phyloP scores from a whole-genome alignment of 768 basidiomycete species.

The Phylloporus sp. region DNA sequence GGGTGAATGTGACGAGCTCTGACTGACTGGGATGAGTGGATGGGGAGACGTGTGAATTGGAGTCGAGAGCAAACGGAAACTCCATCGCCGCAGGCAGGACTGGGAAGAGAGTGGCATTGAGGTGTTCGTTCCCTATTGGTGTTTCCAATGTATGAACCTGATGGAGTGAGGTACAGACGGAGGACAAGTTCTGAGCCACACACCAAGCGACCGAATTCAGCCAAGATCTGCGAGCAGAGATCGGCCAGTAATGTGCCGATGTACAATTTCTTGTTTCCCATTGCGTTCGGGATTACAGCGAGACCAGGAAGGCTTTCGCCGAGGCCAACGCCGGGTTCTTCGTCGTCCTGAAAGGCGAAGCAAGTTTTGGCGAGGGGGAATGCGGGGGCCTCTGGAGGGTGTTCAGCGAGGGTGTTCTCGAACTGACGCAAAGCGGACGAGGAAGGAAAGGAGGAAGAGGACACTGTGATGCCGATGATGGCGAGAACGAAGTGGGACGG shows the following conservation, averaged over 20 bases:
- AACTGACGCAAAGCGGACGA: conserved; percentile 60
- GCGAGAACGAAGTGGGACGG: conserved; percentile 82
- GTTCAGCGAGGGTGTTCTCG: conserved; percentile 53
- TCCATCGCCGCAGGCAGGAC: conserved; percentile 56
- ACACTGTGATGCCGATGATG: conserved; percentile 81
- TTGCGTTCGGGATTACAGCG: conserved; percentile 74
- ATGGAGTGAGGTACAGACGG: conserved; percentile 10
- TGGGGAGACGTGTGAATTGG: conserved; percentile 39
- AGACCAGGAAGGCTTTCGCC: conserved; percentile 57
- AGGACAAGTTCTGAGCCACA: conserved; percentile 23
- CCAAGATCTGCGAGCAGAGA: conserved; percentile 80
- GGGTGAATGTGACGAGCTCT: conserved; percentile 37
- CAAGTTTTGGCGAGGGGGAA: conserved; percentile 79
- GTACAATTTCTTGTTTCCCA: conserved; percentile 85
- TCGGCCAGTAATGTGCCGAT: conserved; percentile 86
- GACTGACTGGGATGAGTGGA: conserved; percentile 52
- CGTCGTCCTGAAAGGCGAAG: conserved; percentile 77
- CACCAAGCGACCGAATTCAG: conserved; percentile 82
- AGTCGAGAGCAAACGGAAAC: conserved; percentile 52
- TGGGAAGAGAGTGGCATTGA: conserved; percentile 67
- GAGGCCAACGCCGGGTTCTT: conserved; percentile 46
- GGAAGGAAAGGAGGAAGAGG: conserved; percentile 50
- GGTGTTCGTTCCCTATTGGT: conserved; percentile 78
- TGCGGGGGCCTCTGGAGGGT: conserved; percentile 61
- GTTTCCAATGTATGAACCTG: conserved; percentile 79